Base-by-base conservation (phyloP, 257 asterid species). In the Perilla frutescens region DNA sequence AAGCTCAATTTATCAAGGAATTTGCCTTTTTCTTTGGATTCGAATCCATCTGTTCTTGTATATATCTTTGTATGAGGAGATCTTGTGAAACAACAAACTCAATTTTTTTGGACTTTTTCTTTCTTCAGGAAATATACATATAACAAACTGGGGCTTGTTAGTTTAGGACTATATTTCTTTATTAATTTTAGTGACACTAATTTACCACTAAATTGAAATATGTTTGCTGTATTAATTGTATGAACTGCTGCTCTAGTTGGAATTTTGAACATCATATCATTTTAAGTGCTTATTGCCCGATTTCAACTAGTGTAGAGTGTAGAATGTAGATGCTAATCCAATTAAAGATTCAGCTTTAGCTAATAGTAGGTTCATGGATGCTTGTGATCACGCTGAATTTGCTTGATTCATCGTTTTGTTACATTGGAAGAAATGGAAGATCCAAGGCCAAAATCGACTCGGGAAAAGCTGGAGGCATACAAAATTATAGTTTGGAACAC, bases 391-490 rank as follows among this genome's bases (percentile, higher is more conserved):
- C n/a, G 9, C 50, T 45, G 8, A 45, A 45, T 45, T 10, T 45
- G 12, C 6, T 48, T 11, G 2, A 4, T 7, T 14, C 56, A 13
- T 39, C 50, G 26, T 60, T 39, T 20, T 20, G 26, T 20, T 67
- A 29, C 40, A 80, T 81, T 48, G 68, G 84, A 78, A 56, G 83
- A 75, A 64, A 86, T 86, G 84, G 89, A 85, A 64, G 87, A 62
- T 61, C 65, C 62, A 8, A n/a, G 63, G 37, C 74, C 83, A 26
- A 84, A 77, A 66, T 72, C 96, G 13, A 4, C 76, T 10, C 31
- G 64, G 32, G 77, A 82, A 62, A 84, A 78, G 50, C 20, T 86
- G 3, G 63, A 72, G 1, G 79, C 78, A 5, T 75, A 76, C 48
- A 64, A 72, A 76, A 39, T 71, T 36, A 71, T 60, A 76, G 85